Conservation (phyloP, 108 stramenopile genomes). For the Pseudonitzschia delicatissima region DNA sequence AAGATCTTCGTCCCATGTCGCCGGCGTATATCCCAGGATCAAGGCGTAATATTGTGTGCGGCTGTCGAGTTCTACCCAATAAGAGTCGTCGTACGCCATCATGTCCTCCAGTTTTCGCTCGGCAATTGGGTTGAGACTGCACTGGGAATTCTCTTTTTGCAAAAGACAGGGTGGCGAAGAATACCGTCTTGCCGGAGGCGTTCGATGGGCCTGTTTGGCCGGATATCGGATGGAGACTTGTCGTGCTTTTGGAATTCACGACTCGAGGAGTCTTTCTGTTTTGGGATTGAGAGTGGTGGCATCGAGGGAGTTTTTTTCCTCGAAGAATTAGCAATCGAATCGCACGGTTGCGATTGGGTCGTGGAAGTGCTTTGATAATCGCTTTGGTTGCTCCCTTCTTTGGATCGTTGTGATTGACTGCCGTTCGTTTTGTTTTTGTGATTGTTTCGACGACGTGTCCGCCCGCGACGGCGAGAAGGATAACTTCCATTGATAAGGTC, state of each 20-base stretch:
- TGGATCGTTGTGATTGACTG: neutral
- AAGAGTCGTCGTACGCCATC: constrained; percentile 5
- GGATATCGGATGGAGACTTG: neutral
- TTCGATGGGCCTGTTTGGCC: neutral
- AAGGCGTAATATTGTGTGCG: constrained; percentile 16
- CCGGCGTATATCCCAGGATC: constrained; percentile 19
- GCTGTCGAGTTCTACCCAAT: constrained; percentile 8
- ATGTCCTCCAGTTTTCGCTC: constrained; percentile 11
- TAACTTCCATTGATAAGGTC: neutral
- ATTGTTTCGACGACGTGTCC: neutral
- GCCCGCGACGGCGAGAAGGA: neutral
- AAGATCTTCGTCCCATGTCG: constrained; percentile 18
- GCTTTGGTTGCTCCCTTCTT: neutral
- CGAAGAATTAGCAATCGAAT: neutral
- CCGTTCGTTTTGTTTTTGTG: neutral
- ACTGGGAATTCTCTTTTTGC: neutral
- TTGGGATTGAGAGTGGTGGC: neutral
- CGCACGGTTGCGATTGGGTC: neutral
- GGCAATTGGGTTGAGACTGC: neutral
- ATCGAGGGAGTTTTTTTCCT: neutral
- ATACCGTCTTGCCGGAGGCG: neutral
- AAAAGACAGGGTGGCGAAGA: neutral
- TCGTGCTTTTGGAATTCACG: neutral
- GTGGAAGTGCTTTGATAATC: neutral
- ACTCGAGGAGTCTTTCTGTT: neutral